phyloP scores from a whole-genome alignment of 805 yeast species.

The Kodamaea sagamina region DNA sequence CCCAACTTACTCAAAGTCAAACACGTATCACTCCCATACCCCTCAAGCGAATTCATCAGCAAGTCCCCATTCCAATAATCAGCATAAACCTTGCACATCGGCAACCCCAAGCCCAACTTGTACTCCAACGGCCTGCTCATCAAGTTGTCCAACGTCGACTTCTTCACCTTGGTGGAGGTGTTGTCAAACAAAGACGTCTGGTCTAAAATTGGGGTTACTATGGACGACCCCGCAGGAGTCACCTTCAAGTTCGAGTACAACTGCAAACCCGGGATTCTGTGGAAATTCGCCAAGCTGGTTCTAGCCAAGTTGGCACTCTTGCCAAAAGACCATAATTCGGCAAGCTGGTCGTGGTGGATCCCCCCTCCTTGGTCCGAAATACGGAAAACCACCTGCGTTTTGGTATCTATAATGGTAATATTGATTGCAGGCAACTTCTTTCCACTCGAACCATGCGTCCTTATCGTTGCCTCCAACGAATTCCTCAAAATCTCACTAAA shows the following conservation, averaged over 20 bases:
- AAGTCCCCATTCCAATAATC: constrained; percentile 97
- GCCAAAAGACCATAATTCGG: constrained; percentile 85
- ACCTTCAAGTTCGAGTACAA: constrained; percentile 43
- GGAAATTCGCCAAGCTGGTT: constrained; percentile 63
- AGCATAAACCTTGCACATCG: constrained; percentile 89
- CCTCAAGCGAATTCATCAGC: constrained; percentile 79
- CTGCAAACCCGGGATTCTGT: constrained; percentile 64
- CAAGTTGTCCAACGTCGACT: constrained; percentile 62
- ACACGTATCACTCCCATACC: constrained; percentile 89
- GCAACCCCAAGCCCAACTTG: constrained; percentile 84
- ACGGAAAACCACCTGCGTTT: constrained; percentile 69
- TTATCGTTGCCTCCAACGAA: constrained; percentile 78
- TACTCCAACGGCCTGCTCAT: constrained; percentile 72
- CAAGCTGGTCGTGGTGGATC: constrained; percentile 56
- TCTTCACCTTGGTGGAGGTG: constrained; percentile 29
- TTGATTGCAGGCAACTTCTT: constrained; percentile 66
- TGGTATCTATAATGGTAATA: constrained; percentile 70
- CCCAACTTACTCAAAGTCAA: constrained; percentile 80
- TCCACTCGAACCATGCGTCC: constrained; percentile 33
- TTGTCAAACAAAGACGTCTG: constrained; percentile 44
- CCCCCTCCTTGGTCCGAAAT: constrained; percentile 94
- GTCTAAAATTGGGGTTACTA: constrained; percentile 29
- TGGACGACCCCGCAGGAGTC: constrained; percentile 43
- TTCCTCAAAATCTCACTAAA: constrained; percentile 88
- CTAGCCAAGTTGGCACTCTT: constrained; percentile 63